Conservation (phyloP, 495 filamentous ascomycete species). For the Annulohypoxylon nitens region DNA sequence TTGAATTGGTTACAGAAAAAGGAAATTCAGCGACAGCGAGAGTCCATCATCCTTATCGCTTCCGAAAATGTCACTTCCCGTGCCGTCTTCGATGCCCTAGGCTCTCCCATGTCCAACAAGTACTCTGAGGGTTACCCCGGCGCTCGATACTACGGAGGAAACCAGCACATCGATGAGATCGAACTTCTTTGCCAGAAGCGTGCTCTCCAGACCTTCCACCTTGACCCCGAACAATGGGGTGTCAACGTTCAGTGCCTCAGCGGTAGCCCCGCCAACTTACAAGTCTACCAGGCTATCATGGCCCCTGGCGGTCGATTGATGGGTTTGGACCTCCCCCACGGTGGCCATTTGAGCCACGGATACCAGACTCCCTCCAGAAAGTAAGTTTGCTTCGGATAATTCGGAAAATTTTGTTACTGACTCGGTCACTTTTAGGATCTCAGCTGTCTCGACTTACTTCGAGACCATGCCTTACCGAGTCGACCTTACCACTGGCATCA, state of each 20-base stretch:
- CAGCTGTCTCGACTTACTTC: conserved; percentile 93
- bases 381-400: conserved; percentile 62
- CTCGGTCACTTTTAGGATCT: conserved; percentile 72
- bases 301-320: conserved; percentile 94
- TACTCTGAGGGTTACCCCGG: conserved; percentile 99
- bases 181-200: conserved; percentile 96
- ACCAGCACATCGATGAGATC: conserved; percentile 97
- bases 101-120: conserved; percentile 96
- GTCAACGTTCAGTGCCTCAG: conserved; percentile 98
- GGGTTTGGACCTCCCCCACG: conserved; percentile 97
- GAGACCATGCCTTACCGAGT: conserved; percentile 95
- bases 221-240: conserved; percentile 92
- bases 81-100: conserved; percentile 89
- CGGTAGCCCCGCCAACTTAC: conserved; percentile 94
- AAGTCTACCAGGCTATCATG: conserved; percentile 99
- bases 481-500: conserved; percentile 91
- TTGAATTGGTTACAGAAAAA: conserved; percentile 72
- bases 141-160: conserved; percentile 98
- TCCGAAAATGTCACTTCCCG: conserved; percentile 92
- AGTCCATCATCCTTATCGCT: conserved; percentile 98
- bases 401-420: conserved; percentile 20
- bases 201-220: conserved; percentile 90
- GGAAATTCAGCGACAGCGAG: conserved; percentile 96
- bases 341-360: conserved; percentile 97
- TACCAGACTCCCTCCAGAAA: conserved; percentile 95